These are phyloP conservation scores for Gentiana straminea DNA, from an alignment of 257 asterid genomes.

Conservation along the genomic window DNA sequence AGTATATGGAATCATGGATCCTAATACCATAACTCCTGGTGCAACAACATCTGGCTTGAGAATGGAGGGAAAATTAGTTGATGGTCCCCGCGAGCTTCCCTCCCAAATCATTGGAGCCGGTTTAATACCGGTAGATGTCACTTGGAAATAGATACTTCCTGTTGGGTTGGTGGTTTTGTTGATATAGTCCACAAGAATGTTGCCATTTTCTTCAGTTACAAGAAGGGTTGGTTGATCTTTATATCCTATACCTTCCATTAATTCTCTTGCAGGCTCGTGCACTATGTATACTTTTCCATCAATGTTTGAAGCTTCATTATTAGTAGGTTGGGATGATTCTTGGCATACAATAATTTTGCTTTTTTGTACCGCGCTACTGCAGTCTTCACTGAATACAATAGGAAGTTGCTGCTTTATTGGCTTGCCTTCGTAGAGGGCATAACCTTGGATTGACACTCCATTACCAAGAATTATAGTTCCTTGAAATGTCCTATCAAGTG, in stretches of 20 bases:
- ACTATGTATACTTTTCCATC: not conserved
- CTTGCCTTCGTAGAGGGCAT: constrained; percentile 21
- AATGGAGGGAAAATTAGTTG: constrained; percentile 32
- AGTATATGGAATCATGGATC: constrained; percentile 13
- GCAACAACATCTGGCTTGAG: constrained; percentile 57
- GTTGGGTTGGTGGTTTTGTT: constrained; percentile 4
- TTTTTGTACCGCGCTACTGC: not conserved
- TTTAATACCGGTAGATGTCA: constrained; percentile 32
- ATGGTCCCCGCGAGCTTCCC: constrained; percentile 44
- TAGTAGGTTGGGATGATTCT: too few relatives aligned
- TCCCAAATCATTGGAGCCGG: constrained; percentile 44
- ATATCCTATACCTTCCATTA: not conserved
- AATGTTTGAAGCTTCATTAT: too few relatives aligned
- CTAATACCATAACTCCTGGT: constrained; percentile 34
- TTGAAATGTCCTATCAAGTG: constrained; percentile 25
- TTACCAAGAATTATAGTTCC: constrained; percentile 22
- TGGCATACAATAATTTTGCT: too few relatives aligned
- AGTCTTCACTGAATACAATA: constrained; percentile 11
- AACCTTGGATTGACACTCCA: constrained; percentile 18
- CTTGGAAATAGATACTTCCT: constrained; percentile 39
- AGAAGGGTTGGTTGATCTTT: too few relatives aligned
- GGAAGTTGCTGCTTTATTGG: constrained; percentile 6
- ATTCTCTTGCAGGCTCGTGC: not conserved
- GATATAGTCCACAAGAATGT: not conserved
- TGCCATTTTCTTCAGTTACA: too few relatives aligned